Evolutionary conservation across 116 monocot genomes (phyloP).

Genomic region (Dioscorea cayenensis): DNA sequence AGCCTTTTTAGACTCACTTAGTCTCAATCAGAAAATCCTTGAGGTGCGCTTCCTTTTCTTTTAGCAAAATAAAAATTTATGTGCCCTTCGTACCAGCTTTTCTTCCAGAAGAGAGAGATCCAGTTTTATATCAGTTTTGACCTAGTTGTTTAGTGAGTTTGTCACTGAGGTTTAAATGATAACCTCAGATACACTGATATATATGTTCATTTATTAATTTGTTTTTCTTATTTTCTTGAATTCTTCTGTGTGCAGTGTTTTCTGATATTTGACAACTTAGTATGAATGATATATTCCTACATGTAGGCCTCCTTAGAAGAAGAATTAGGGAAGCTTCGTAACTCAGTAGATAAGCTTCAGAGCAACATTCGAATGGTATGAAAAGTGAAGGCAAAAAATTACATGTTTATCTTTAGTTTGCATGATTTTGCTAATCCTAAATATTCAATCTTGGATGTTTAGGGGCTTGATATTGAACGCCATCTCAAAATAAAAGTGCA

Average conservation of each 20-base stretch:
- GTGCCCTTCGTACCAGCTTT: too few relatives aligned
- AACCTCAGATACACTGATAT: neutral
- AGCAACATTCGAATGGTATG: constrained; percentile 82
- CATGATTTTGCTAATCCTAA: neutral
- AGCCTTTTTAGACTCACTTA: too few relatives aligned
- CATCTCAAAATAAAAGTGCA: constrained; percentile 67
- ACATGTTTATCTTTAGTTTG: neutral
- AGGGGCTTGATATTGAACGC: constrained; percentile 93
- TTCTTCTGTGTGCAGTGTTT: neutral
- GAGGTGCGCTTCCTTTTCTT: too few relatives aligned
- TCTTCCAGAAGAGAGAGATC: too few relatives aligned
- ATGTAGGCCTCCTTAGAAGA: constrained; percentile 77
- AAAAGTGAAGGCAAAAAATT: neutral
- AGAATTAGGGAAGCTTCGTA: constrained; percentile 49
- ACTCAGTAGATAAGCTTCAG: constrained; percentile 59
- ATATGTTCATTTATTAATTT: neutral
- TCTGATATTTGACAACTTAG: neutral
- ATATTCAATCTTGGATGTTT: constrained; percentile 8
- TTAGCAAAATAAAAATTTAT: too few relatives aligned
- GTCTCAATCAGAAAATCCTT: too few relatives aligned
- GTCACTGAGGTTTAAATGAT: neutral
- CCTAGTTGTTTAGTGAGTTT: too few relatives aligned
- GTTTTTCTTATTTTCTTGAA: neutral
- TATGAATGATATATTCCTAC: neutral
- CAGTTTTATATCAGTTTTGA: too few relatives aligned